Percentiles rank a stretch among this genome's conserved stretches.
Evolutionary conservation across 768 basidiomycete genomes (phyloP).

Genomic region (Xerocomellus amylosporus): DNA sequence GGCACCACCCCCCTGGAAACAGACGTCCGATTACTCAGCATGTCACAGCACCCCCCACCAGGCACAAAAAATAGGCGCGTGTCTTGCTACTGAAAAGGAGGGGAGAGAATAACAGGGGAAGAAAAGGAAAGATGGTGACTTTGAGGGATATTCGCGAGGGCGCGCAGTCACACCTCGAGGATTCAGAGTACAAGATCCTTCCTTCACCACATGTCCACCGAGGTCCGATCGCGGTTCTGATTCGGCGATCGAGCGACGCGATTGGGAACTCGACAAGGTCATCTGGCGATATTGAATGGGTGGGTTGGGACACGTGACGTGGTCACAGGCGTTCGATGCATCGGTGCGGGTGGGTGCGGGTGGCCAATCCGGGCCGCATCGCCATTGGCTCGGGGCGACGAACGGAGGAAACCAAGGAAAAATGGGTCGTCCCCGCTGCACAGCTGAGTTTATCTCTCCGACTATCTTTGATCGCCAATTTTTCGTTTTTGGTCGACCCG

Average conservation of each 20-base stretch:
- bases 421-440: background rate
- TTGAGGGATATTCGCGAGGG: slow-evolving; percentile 10
- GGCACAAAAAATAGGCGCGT: background rate
- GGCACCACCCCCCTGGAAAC: background rate
- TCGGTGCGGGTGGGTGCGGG: background rate
- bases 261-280: background rate
- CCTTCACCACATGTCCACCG: background rate
- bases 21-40: background rate
- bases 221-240: background rate
- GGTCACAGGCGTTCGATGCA: background rate
- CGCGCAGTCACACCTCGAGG: background rate
- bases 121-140: background rate
- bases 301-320: background rate
- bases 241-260: slow-evolving; percentile 4
- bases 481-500: background rate
- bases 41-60: background rate
- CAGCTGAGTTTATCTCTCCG: slow-evolving; percentile 2
- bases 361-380: background rate
- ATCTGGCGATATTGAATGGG: background rate
- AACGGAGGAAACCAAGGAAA: background rate
- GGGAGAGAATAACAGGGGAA: background rate
- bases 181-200: background rate
- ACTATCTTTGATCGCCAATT: background rate
- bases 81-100: background rate
- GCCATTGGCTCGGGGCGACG: background rate